A percentile compares a stretch with the other conserved stretches of the same genome.
phyloP scores from a whole-genome alignment of 257 asterid genomes.

The Ballota nigra region DNA sequence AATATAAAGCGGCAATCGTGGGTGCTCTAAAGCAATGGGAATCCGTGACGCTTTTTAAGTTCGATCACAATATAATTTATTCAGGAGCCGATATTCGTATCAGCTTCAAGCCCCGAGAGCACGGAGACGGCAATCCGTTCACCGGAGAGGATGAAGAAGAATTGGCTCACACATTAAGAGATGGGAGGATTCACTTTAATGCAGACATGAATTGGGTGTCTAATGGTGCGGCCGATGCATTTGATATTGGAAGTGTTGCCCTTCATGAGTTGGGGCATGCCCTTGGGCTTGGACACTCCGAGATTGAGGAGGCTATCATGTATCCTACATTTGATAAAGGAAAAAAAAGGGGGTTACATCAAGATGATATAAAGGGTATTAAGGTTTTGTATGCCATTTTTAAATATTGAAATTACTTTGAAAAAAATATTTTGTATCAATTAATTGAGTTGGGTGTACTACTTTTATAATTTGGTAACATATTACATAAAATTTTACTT shows the following conservation, averaged over 20 bases:
- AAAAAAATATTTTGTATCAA: too few species aligned
- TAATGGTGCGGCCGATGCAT: background rate
- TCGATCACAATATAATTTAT: background rate
- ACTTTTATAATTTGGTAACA: too few species aligned
- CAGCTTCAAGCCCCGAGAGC: conserved; percentile 21
- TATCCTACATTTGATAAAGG: background rate
- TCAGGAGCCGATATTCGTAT: background rate
- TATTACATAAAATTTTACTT: too few species aligned
- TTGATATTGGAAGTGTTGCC: conserved; percentile 23
- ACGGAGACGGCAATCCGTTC: conserved; percentile 22
- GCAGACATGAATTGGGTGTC: background rate
- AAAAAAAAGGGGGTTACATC: conserved; percentile 13
- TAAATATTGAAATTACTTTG: too few species aligned
- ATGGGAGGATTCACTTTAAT: conserved; percentile 30
- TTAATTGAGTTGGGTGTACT: too few species aligned
- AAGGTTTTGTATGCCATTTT: conserved; percentile 22
- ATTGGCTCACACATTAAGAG: conserved; percentile 19
- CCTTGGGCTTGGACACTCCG: conserved; percentile 15
- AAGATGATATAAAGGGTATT: conserved; percentile 24
- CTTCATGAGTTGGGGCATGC: conserved; percentile 31
- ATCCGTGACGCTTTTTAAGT: background rate
- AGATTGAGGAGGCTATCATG: conserved; percentile 14
- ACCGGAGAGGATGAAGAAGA: background rate
- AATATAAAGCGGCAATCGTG: too few species aligned
- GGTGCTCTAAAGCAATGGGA: conserved; percentile 7